Conservation (phyloP, 2,329 filamentous ascomycete species). For the Fusarium succisae region DNA sequence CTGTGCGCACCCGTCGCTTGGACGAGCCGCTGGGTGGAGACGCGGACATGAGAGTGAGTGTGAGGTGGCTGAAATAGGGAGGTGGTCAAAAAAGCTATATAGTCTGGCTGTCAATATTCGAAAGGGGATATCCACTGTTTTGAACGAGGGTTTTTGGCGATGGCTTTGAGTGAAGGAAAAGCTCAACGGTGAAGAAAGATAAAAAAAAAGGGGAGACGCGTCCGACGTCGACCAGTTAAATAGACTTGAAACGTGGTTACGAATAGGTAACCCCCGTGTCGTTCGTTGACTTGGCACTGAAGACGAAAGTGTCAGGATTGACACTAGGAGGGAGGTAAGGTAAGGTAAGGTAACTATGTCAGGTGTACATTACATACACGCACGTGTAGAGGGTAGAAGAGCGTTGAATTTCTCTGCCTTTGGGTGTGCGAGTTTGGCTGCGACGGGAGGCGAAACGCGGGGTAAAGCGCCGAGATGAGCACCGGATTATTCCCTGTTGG, state of each 20-base stretch:
- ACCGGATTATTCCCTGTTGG: conserved; percentile 24
- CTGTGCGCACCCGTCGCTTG: conserved; percentile 36
- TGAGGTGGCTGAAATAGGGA: background rate
- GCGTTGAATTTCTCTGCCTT: conserved; percentile 12
- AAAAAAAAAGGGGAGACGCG: background rate
- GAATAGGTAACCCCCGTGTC: background rate
- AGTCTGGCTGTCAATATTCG: background rate
- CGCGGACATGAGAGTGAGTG: conserved; percentile 14
- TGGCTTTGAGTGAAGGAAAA: background rate
- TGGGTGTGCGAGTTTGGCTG: conserved; percentile 12
- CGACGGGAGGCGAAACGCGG: conserved; percentile 21
- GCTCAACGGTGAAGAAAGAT: background rate
- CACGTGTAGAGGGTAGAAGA: background rate
- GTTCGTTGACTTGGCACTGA: background rate
- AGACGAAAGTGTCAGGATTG: background rate
- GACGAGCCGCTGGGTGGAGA: conserved; percentile 26
- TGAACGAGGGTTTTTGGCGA: conserved; percentile 3
- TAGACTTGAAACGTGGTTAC: background rate
- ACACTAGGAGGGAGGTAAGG: background rate
- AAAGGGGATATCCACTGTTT: conserved; percentile 4
- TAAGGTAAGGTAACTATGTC: background rate
- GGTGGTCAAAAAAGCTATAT: background rate
- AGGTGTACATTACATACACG: background rate
- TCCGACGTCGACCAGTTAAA: conserved; percentile 36
- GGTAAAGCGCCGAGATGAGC: conserved; percentile 24